Conservation (phyloP, 2,329 filamentous ascomycete species). For the Malbranchea cinnamomea region DNA sequence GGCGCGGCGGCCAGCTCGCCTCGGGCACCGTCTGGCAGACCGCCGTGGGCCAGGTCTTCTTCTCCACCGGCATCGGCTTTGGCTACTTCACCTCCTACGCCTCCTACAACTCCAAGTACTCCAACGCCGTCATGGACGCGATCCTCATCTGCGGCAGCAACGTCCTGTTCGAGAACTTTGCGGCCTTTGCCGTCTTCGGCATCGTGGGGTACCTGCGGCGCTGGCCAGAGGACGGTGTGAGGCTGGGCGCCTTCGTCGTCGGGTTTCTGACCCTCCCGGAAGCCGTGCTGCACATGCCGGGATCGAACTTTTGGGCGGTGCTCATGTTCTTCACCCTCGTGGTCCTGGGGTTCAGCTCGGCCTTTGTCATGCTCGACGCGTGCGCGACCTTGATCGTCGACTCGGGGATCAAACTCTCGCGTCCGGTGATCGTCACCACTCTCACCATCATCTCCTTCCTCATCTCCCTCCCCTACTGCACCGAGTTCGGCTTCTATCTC, state of each 20-base stretch:
- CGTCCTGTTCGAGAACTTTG: conserved; percentile 41
- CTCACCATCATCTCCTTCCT: conserved; percentile 38
- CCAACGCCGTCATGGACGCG: conserved; percentile 45
- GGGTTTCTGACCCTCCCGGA: conserved; percentile 45
- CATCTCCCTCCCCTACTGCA: conserved; percentile 42
- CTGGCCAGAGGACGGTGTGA: conserved; percentile 24
- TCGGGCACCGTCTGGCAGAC: conserved; percentile 43
- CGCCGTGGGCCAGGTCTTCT: conserved; percentile 46
- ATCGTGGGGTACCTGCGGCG: conserved; percentile 36
- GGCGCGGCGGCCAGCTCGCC: conserved; percentile 36
- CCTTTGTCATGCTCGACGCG: conserved; percentile 45
- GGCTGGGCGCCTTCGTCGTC: conserved; percentile 40
- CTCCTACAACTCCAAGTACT: conserved; percentile 41
- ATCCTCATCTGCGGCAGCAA: conserved; percentile 42
- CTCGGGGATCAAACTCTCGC: conserved; percentile 32
- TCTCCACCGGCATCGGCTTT: conserved; percentile 44
- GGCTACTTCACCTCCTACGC: conserved; percentile 46
- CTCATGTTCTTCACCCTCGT: conserved; percentile 44
- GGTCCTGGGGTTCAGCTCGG: conserved; percentile 42
- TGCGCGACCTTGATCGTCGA: conserved; percentile 41
- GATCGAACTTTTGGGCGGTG: conserved; percentile 44
- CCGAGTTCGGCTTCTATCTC: conserved; percentile 42
- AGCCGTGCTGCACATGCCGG: conserved; percentile 42
- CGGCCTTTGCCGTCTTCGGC: conserved; percentile 39
- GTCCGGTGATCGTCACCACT: conserved; percentile 35